A percentile compares a stretch with the other conserved stretches of the same genome.
phyloP scores from a whole-genome alignment of 805 yeast species.

The Candida xiaguanensis region DNA sequence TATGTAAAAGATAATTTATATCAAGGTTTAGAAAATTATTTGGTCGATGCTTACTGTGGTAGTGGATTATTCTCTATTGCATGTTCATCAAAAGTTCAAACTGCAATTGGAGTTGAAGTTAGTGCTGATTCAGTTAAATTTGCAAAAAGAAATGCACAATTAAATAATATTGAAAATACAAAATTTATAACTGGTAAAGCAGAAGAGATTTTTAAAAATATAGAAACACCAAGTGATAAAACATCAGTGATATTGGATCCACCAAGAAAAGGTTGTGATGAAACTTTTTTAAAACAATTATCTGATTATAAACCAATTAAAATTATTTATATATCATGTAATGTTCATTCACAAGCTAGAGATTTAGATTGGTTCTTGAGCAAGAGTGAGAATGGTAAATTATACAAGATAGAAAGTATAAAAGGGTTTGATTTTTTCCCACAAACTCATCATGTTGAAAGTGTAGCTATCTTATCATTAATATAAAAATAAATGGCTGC shows the following conservation, averaged over 20 bases:
- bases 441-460: slow-evolving; percentile 89
- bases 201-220: slow-evolving; percentile 76
- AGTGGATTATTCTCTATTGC: slow-evolving; percentile 91
- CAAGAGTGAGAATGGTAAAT: slow-evolving; percentile 56
- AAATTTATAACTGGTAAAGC: slow-evolving; percentile 89
- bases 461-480: slow-evolving; percentile 65
- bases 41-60: slow-evolving; percentile 96
- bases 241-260: slow-evolving; percentile 95
- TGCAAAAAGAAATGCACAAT: slow-evolving; percentile 76
- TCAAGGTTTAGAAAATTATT: slow-evolving; percentile 44
- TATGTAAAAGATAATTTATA: slow-evolving; percentile 74
- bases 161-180: slow-evolving; percentile 75
- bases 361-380: slow-evolving; percentile 81
- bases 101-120: slow-evolving; percentile 90
- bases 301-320: slow-evolving; percentile 79
- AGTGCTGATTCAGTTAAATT: slow-evolving; percentile 86
- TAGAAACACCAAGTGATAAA: slow-evolving; percentile 67
- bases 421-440: slow-evolving; percentile 97
- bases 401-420: slow-evolving; percentile 73
- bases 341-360: slow-evolving; percentile 96
- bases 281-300: slow-evolving; percentile 78
- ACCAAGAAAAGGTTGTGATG: slow-evolving; percentile 96
- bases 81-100: slow-evolving; percentile 74
- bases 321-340: slow-evolving; percentile 93
- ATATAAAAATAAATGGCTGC: slow-evolving; percentile 8